Base-by-base conservation (phyloP, 345 rosid genomes). In the Pugionium dolabratum region DNA sequence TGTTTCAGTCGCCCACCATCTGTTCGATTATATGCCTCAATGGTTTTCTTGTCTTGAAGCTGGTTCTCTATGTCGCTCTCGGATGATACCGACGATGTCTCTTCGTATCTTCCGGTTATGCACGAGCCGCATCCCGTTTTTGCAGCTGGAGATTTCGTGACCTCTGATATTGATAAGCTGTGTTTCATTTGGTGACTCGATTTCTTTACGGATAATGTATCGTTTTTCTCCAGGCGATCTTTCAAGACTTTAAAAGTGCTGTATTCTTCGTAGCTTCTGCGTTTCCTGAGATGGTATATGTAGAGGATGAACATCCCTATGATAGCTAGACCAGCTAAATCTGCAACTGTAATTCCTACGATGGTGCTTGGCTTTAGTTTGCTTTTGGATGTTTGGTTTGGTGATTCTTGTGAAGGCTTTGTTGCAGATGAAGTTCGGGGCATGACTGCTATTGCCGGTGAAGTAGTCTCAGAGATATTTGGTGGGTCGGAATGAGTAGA, bases 391-490 rank as follows among this genome's bases (percentile, higher is more conserved):
- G 74, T 9, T 35, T 59, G 64, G 33, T 25, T 67, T 30, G 45
- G 44, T 47, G 66, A 53, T 35, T 55, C 65, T 32, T 66, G 11
- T 34, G 83, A 62, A 67, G 68, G 53, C 11, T 72, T 46, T 30
- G 35, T 76, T 42, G 88, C 71, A 6, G 59, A 18, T 2, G 87
- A 49, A 58, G 68, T 79, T 70, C 72, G 81, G 0, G 97, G 97
- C 40, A 89, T 86, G 28, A 85, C 97, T 6, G 98, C 97, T 57
- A 93, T 86, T 25, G 96, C 98, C 2, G 98, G 97, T 26, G 97
- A 77, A 29, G 79, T 47, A 26, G 74, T 81, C 0, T 81, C 76
- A 10, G 95, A 61, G 55, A 43, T 71, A 25, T 87, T 93, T 9
- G 85, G 97, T 54, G 91, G 86, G 40, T 81, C 65, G 4, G 98